Evolutionary conservation across 1,284 basidiomycete genomes (phyloP).

Genomic region (Baeospora myosura): DNA sequence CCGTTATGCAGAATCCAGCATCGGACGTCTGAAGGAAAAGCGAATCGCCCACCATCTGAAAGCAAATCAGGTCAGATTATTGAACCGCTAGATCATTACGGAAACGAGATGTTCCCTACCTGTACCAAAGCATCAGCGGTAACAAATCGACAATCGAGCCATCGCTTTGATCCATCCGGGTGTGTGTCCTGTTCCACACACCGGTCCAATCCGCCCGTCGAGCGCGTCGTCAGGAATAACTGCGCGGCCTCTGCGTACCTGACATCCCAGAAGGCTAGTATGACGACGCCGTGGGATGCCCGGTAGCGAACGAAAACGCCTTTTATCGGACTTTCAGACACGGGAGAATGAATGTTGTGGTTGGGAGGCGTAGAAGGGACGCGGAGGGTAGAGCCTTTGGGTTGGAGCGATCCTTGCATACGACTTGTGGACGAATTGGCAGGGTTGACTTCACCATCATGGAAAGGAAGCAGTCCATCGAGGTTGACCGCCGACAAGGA

Average conservation of each 20-base stretch:
- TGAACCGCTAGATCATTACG: conserved; percentile 7
- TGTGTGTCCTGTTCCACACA: conserved; percentile 22
- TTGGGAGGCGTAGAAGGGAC: too few relatives aligned
- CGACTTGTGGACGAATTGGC: background rate
- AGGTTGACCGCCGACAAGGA: conserved; percentile 14
- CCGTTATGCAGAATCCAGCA: conserved; percentile 4
- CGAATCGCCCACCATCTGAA: conserved; percentile 31
- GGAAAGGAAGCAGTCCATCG: conserved; percentile 2
- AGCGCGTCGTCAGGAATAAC: conserved; percentile 25
- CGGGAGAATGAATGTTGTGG: too few relatives aligned
- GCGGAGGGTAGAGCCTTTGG: too few relatives aligned
- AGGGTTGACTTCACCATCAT: background rate
- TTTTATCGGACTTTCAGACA: conserved; percentile 4
- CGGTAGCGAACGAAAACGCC: conserved; percentile 36
- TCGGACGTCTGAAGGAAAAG: conserved; percentile 18
- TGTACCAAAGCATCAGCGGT: conserved; percentile 27
- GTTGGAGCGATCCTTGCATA: too few relatives aligned
- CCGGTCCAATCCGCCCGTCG: conserved; percentile 20
- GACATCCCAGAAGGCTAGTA: conserved; percentile 58
- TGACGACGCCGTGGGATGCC: conserved; percentile 38
- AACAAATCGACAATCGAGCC: conserved; percentile 30
- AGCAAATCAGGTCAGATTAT: too few relatives aligned
- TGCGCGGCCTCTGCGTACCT: conserved; percentile 46
- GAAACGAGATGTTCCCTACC: conserved; percentile 17
- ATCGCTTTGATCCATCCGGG: conserved; percentile 14